A percentile compares a stretch with the other conserved stretches of the same genome.
Conservation (phyloP, 1,139 yeast species). For the Kodamaea sp. region DNA sequence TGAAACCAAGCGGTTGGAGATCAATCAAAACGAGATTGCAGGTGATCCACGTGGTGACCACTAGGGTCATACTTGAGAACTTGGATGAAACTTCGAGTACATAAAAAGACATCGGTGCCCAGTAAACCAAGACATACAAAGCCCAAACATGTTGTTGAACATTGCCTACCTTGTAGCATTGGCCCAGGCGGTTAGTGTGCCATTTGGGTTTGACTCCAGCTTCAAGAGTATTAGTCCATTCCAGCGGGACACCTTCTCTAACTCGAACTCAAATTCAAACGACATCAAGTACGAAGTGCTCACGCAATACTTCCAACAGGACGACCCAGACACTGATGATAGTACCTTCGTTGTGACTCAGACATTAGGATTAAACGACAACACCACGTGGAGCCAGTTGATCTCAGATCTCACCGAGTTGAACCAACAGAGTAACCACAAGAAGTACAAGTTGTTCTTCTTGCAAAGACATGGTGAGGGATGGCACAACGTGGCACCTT, state of each 20-base stretch:
- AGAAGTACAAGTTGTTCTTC: constrained; percentile 29
- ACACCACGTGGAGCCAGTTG: constrained; percentile 20
- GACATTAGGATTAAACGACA: constrained; percentile 22
- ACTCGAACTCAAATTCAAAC: neutral
- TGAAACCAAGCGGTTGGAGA: too few species aligned
- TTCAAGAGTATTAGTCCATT: neutral
- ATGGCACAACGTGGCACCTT: constrained; percentile 36
- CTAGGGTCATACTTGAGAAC: too few species aligned
- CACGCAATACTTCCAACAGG: constrained; percentile 23
- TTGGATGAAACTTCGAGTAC: too few species aligned
- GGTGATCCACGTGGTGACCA: too few species aligned
- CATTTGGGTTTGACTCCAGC: neutral
- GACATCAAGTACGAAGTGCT: constrained; percentile 11
- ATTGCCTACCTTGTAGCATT: neutral
- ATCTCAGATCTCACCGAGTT: constrained; percentile 6
- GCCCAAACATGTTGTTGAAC: neutral
- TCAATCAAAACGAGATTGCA: too few species aligned
- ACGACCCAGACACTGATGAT: constrained; percentile 17
- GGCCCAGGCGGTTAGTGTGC: constrained; percentile 1
- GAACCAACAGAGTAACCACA: constrained; percentile 6
- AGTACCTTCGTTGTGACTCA: constrained; percentile 14
- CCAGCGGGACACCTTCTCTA: neutral
- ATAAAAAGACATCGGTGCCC: too few species aligned
- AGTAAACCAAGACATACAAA: neutral
- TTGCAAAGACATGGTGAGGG: constrained; percentile 47